A percentile compares a stretch with the other conserved stretches of the same genome.
Evolutionary conservation across 2,329 filamentous ascomycete genomes (phyloP).

Genomic region (Albifimbria verrucaria): DNA sequence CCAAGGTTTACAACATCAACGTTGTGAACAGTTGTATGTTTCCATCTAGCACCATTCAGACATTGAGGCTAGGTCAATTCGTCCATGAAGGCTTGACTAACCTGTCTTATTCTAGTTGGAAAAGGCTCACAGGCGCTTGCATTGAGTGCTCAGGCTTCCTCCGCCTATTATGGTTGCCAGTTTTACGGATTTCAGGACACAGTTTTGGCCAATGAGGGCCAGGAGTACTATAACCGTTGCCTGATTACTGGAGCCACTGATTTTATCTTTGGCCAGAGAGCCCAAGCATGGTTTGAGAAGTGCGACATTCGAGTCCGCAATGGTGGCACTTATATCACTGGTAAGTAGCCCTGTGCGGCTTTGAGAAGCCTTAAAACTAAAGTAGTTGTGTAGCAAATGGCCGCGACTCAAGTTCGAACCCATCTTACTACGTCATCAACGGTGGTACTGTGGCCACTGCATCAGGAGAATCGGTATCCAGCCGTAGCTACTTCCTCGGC

Average conservation of each 20-base stretch:
- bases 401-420: conserved; percentile 28
- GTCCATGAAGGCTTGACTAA: background rate
- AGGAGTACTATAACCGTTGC: conserved; percentile 42
- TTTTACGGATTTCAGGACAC: conserved; percentile 49
- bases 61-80: background rate
- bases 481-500: conserved; percentile 39
- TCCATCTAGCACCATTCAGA: background rate
- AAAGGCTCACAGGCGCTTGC: conserved; percentile 42
- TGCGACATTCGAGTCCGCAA: conserved; percentile 34
- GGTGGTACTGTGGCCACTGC: conserved; percentile 29
- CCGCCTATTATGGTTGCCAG: conserved; percentile 43
- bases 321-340: conserved; percentile 34
- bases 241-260: conserved; percentile 45
- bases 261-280: conserved; percentile 34
- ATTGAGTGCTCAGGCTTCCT: conserved; percentile 28
- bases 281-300: conserved; percentile 38
- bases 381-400: conserved; percentile 26
- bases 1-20: conserved; percentile 61
- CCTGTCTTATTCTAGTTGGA: conserved; percentile 18
- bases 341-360: conserved; percentile 14
- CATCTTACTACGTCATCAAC: conserved; percentile 43
- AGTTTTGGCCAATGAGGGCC: conserved; percentile 40
- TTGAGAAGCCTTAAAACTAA: background rate
- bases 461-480: conserved; percentile 16
- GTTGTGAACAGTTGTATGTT: conserved; percentile 36